Percentiles rank a stretch among this genome's conserved stretches.
These are phyloP conservation scores for Kwoniella sp. DNA, from an alignment of 768 basidiomycete genomes.

Conservation along the genomic window DNA sequence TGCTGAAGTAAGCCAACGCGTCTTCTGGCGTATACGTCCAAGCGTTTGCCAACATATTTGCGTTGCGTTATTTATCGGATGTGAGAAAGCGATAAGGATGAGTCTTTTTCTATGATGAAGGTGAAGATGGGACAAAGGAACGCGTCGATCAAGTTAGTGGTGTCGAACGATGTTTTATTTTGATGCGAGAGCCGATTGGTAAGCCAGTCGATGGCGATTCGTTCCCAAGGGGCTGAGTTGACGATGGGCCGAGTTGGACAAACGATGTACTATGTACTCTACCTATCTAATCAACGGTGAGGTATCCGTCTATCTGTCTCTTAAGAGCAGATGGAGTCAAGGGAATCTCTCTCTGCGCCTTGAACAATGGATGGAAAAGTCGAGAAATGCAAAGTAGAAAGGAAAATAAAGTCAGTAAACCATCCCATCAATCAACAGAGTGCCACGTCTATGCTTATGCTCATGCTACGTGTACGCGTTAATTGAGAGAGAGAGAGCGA, in stretches of 20 bases:
- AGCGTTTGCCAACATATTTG: constrained; percentile 58
- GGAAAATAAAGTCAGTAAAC: background rate
- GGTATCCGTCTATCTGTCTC: too few relatives aligned
- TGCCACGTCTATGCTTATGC: background rate
- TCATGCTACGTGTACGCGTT: background rate
- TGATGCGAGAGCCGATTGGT: too few relatives aligned
- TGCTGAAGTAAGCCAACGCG: constrained; percentile 72
- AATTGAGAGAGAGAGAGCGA: background rate
- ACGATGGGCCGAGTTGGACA: too few relatives aligned
- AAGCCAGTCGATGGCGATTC: background rate
- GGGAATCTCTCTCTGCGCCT: too few relatives aligned
- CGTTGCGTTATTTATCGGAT: background rate
- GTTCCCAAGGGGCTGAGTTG: too few relatives aligned
- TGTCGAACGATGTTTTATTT: too few relatives aligned
- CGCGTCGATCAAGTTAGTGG: background rate
- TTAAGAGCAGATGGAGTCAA: too few relatives aligned
- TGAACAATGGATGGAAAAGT: constrained; percentile 8
- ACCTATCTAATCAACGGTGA: too few relatives aligned
- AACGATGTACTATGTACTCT: too few relatives aligned
- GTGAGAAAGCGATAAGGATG: background rate
- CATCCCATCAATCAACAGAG: background rate
- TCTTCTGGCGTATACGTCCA: constrained; percentile 75
- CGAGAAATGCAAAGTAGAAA: background rate
- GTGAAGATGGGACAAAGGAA: background rate
- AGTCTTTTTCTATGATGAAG: too few relatives aligned